phyloP scores from a whole-genome alignment of 1,139 yeast genomes.

The Saccharomycopsis crataegensis region DNA sequence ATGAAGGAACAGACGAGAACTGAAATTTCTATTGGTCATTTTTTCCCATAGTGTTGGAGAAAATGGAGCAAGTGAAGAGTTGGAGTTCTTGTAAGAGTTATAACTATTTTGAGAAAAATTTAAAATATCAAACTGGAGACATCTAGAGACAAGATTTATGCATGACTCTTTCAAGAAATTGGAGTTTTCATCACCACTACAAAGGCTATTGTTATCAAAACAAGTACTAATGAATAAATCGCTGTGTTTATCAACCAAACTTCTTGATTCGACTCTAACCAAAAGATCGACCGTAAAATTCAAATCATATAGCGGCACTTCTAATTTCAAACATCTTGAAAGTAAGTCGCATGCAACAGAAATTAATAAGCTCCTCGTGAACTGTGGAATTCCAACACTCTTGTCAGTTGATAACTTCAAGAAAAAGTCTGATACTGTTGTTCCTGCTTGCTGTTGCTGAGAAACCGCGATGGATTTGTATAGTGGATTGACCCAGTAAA shows the following conservation, averaged over 20 bases:
- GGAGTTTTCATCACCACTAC: not conserved
- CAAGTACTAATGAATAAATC: constrained; percentile 6
- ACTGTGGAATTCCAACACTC: constrained; percentile 23
- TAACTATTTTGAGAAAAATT: constrained; percentile 48
- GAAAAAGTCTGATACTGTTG: constrained; percentile 18
- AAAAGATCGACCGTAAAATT: constrained; percentile 33
- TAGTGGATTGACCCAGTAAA: constrained; percentile 38
- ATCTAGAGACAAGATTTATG: constrained; percentile 36
- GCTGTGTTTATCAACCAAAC: constrained; percentile 27
- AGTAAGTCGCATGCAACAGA: constrained; percentile 27
- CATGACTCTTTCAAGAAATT: constrained; percentile 26
- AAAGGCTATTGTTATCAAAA: constrained; percentile 1
- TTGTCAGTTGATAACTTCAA: constrained; percentile 20
- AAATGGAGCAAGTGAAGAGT: constrained; percentile 34
- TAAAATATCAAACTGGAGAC: constrained; percentile 49
- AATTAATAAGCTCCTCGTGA: constrained; percentile 24
- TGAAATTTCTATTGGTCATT: constrained; percentile 20
- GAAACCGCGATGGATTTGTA: constrained; percentile 32
- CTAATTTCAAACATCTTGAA: constrained; percentile 25
- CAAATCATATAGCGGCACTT: constrained; percentile 24
- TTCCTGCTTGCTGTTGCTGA: constrained; percentile 35
- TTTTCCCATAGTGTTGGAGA: constrained; percentile 41
- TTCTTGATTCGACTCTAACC: constrained; percentile 39
- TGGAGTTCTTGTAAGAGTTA: constrained; percentile 33
- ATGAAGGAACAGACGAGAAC: constrained; percentile 21